Evolutionary conservation across 345 rosid genomes (phyloP).

Genomic region (Eucalyptus globulus): DNA sequence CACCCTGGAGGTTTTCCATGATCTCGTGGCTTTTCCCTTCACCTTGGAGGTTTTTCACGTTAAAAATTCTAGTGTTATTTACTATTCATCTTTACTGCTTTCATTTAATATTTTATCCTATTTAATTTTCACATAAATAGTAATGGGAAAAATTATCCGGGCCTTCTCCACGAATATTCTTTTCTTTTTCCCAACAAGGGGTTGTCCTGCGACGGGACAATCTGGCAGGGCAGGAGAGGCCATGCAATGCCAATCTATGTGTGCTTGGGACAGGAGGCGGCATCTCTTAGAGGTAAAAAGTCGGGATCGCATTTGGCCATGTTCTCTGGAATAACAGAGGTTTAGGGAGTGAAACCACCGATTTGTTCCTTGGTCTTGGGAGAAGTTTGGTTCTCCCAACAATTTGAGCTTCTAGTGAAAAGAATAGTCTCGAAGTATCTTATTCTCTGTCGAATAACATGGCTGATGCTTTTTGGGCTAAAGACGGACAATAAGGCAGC

Average conservation of each 20-base stretch:
- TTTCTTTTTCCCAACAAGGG: too few relatives aligned
- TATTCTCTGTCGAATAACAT: neutral
- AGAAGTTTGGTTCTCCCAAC: neutral
- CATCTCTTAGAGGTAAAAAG: too few relatives aligned
- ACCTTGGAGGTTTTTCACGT: too few relatives aligned
- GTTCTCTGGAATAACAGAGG: neutral
- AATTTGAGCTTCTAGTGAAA: neutral
- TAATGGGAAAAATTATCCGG: accelerated
- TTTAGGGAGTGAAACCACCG: neutral
- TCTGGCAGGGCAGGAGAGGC: neutral
- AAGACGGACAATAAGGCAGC: neutral
- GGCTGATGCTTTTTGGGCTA: neutral
- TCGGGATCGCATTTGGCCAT: too few relatives aligned
- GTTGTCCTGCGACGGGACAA: neutral
- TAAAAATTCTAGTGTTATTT: too few relatives aligned
- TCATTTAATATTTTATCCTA: too few relatives aligned
- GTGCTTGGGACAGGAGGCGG: neutral
- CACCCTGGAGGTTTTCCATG: too few relatives aligned
- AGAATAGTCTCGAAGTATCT: neutral
- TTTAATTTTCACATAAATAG: too few relatives aligned
- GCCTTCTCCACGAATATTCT: too few relatives aligned
- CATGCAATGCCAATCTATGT: neutral
- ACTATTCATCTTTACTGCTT: too few relatives aligned
- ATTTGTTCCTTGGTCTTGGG: neutral
- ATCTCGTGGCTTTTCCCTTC: too few relatives aligned